Percentiles rank a stretch among this genome's conserved stretches.
Evolutionary conservation across 1,284 basidiomycete genomes (phyloP).

Genomic region (Spongiforma sp.): DNA sequence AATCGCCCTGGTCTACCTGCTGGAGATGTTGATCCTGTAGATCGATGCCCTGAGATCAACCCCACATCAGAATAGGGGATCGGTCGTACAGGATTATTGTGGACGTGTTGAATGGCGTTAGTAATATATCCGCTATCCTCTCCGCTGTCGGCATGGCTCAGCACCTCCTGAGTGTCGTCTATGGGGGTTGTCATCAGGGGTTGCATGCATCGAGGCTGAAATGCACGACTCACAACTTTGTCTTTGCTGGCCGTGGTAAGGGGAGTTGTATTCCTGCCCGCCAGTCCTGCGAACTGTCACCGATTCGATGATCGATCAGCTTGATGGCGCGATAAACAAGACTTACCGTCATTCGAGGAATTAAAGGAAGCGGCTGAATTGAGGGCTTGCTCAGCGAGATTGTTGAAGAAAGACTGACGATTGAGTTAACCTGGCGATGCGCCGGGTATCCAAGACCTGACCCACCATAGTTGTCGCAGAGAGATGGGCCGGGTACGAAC

Average conservation of each 20-base stretch:
- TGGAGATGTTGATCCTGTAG: constrained; percentile 24
- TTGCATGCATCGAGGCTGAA: background rate
- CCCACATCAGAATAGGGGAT: background rate
- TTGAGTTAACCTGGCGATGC: constrained; percentile 5
- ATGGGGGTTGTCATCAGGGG: constrained; percentile 6
- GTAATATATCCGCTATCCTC: constrained; percentile 15
- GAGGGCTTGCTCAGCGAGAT: constrained; percentile 66
- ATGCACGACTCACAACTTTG: constrained; percentile 38
- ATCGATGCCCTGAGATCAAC: constrained; percentile 2
- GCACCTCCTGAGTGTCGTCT: constrained; percentile 68
- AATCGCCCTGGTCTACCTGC: constrained; percentile 14
- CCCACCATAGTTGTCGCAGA: constrained; percentile 36
- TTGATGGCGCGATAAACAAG: background rate
- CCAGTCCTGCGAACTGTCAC: constrained; percentile 52
- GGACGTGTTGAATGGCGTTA: constrained; percentile 32
- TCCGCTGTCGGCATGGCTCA: constrained; percentile 42
- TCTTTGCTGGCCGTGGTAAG: constrained; percentile 44
- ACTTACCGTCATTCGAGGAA: constrained; percentile 25
- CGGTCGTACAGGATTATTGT: constrained; percentile 22
- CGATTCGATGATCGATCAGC: constrained; percentile 14
- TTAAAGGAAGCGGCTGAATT: constrained; percentile 39
- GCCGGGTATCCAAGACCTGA: background rate
- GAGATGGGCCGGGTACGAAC: constrained; percentile 15
- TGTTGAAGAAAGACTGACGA: constrained; percentile 65
- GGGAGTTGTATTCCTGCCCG: constrained; percentile 63